A percentile compares a stretch with the other conserved stretches of the same genome.
phyloP scores from a whole-genome alignment of 2,329 filamentous ascomycete species.

The Pseudocercospora fijiensis region DNA sequence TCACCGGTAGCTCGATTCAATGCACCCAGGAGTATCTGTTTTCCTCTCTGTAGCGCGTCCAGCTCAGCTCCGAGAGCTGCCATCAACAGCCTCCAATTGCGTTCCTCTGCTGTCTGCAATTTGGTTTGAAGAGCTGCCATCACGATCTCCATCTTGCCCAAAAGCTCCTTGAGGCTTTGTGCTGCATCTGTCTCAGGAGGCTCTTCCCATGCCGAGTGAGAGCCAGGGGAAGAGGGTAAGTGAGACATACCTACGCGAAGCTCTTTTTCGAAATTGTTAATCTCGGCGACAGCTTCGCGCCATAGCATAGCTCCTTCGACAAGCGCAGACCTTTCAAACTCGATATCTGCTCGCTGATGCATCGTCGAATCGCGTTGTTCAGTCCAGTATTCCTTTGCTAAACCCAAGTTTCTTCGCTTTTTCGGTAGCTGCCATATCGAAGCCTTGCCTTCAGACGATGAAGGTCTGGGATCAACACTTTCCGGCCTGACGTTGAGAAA shows the following conservation, averaged over 20 bases:
- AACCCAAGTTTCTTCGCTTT: conserved; percentile 64
- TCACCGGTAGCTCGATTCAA: conserved; percentile 26
- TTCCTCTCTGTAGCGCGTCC: conserved; percentile 64
- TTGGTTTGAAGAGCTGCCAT: conserved; percentile 57
- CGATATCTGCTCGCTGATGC: conserved; percentile 55
- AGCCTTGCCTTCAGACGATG: conserved; percentile 20
- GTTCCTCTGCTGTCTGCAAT: conserved; percentile 57
- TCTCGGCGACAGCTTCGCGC: conserved; percentile 59
- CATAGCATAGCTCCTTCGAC: conserved; percentile 67
- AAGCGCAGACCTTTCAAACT: conserved; percentile 63
- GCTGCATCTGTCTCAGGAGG: conserved; percentile 7
- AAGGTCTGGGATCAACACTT: conserved; percentile 9
- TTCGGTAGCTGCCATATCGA: conserved; percentile 55
- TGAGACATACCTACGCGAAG: conserved; percentile 57
- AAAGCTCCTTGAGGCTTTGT: conserved; percentile 36
- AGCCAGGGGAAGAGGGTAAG: conserved; percentile 24
- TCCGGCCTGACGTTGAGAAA: conserved; percentile 49
- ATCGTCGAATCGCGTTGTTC: conserved; percentile 60
- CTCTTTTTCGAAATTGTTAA: conserved; percentile 65
- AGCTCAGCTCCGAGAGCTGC: conserved; percentile 73
- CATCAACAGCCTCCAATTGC: conserved; percentile 71
- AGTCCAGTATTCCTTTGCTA: conserved; percentile 71
- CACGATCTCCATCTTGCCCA: conserved; percentile 58
- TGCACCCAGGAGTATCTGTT: conserved; percentile 53
- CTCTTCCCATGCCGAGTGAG: conserved; percentile 35